Evolutionary conservation across 2,329 filamentous ascomycete genomes (phyloP), one percentile per base, ranked within the genome.

Genomic region (Xylaria sp.): DNA sequence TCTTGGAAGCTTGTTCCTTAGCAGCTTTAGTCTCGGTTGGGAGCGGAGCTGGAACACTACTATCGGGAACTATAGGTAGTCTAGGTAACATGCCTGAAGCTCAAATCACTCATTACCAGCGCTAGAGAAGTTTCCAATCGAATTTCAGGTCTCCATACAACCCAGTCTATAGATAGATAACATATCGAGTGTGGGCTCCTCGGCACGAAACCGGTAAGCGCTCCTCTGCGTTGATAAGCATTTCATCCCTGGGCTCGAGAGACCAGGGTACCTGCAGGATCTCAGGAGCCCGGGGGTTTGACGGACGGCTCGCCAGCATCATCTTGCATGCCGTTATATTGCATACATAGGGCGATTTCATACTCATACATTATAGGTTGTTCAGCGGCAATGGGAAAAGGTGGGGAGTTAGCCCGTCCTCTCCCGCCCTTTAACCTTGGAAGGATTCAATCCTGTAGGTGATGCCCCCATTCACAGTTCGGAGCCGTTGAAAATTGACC

Each of bases 231-330:
- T n/a, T 62, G 61, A 70, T 70, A 68, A 70, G 68, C 68, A 65
- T 68, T 59, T 34, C 51, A 65, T 70, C 61, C 57, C 68, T 70
- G 65, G 17, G 19, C 61, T 53, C 34, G 50, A 65, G 53, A 47
- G 61, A 63, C 61, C 12, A 36, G 68, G 68, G 65, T 68, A 70
- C 68, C 68, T 70, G 68, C 68, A 70, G 68, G 65, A 70, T 68
- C 68, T 68, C 48, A 59, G 45, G 61, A 68, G 61, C 65, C 65
- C 11, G 39, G 39, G 54, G 65, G 64, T 51, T 56, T 63, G 24
- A 63, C 47, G 55, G 50, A 67, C 48, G 57, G 59, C 57, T 64
- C 61, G 48, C 61, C 42, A 68, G 39, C 65, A 68, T 70, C 61
- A 64, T 68, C 61, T 67, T 68, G 67, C 67, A 69, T 69, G 60